These are phyloP conservation scores for Elsinoe arachidis DNA, from an alignment of 2,329 filamentous ascomycete species.

Conservation along the genomic window DNA sequence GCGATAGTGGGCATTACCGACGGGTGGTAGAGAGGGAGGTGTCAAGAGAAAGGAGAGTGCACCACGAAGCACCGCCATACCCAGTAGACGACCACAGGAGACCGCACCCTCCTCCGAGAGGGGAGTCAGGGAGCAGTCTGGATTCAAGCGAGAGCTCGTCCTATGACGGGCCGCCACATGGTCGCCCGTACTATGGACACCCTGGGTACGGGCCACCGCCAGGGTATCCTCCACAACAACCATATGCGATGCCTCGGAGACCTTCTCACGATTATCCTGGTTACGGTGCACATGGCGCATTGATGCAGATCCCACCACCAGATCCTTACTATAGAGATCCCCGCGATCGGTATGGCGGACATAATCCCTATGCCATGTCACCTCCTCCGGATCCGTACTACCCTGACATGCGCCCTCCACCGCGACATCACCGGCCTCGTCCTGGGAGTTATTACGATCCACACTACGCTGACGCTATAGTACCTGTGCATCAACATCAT, in stretches of 20 bases:
- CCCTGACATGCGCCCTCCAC: neutral
- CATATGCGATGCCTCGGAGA: neutral
- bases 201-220: conserved; percentile 17
- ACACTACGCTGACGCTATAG: neutral
- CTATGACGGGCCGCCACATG: neutral
- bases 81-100: conserved; percentile 3
- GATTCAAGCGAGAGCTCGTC: conserved; percentile 10
- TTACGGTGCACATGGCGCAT: neutral
- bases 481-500: conserved; percentile 2
- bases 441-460: conserved; percentile 4
- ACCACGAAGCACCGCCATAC: conserved; percentile 7
- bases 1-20: neutral
- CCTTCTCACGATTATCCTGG: neutral
- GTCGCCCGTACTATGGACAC: neutral
- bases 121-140: conserved; percentile 10
- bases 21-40: neutral
- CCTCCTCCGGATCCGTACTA: conserved; percentile 10
- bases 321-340: neutral
- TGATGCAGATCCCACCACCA: conserved; percentile 6
- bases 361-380: neutral
- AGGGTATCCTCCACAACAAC: conserved; percentile 14
- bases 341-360: conserved; percentile 5
- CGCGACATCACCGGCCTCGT: conserved; percentile 1
- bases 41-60: conserved; percentile 12
- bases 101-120: conserved; percentile 1